These are phyloP conservation scores for Aspergillus oerlinghausenensis DNA, from an alignment of 2,329 filamentous ascomycete genomes.

Conservation along the genomic window DNA sequence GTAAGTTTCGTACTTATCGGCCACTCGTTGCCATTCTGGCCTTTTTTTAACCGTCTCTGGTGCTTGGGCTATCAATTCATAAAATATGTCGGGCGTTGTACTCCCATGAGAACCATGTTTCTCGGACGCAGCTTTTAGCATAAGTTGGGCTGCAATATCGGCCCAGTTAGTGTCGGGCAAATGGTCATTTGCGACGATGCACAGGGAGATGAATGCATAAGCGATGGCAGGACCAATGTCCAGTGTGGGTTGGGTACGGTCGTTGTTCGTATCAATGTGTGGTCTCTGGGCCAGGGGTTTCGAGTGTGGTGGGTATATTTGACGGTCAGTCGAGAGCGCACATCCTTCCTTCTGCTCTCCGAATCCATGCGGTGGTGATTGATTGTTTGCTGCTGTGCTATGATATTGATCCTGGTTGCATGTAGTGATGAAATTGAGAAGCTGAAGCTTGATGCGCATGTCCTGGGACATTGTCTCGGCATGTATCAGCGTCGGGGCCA, in stretches of 20 bases:
- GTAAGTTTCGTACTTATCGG: constrained; percentile 15
- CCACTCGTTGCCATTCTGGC: constrained; percentile 29
- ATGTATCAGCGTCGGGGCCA: constrained; percentile 40
- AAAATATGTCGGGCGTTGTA: constrained; percentile 32
- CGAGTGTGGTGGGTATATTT: neutral
- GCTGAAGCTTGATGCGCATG: constrained; percentile 44
- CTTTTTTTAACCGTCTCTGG: constrained; percentile 30
- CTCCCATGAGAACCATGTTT: constrained; percentile 41
- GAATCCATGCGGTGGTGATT: neutral
- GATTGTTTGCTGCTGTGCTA: too few species aligned
- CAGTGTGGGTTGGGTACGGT: neutral
- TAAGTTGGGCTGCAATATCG: constrained; percentile 44
- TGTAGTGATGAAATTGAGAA: constrained; percentile 45
- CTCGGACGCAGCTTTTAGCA: constrained; percentile 49
- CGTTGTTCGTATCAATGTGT: neutral
- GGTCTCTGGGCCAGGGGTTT: neutral
- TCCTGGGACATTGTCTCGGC: constrained; percentile 36
- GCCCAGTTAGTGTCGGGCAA: constrained; percentile 39
- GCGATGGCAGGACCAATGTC: constrained; percentile 37
- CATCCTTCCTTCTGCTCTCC: neutral
- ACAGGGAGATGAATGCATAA: constrained; percentile 47
- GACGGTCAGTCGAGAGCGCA: neutral
- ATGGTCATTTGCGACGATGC: constrained; percentile 31
- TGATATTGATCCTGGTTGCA: constrained; percentile 39
- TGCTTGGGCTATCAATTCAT: constrained; percentile 46